A percentile compares a stretch with the other conserved stretches of the same genome.
These are phyloP conservation scores for Colletotrichum lindemuthianum DNA, from an alignment of 2,329 filamentous ascomycete genomes.

Conservation along the genomic window DNA sequence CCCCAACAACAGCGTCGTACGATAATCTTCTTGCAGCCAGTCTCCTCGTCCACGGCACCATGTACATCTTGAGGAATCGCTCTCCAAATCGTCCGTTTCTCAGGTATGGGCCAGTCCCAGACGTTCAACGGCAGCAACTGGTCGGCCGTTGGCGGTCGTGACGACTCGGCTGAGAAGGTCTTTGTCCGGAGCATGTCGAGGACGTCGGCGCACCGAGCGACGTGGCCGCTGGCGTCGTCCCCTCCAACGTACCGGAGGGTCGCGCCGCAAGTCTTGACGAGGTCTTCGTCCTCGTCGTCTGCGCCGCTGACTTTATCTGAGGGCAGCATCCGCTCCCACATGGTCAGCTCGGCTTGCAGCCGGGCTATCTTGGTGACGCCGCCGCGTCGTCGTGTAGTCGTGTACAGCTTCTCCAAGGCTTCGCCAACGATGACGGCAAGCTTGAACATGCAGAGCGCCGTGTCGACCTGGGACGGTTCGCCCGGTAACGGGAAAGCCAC, in stretches of 20 bases:
- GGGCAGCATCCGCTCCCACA: slow-evolving; percentile 38
- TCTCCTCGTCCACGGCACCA: background rate
- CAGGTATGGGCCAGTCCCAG: slow-evolving; percentile 42
- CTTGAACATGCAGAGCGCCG: slow-evolving; percentile 40
- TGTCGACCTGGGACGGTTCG: slow-evolving; percentile 40
- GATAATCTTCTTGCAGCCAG: too few species aligned
- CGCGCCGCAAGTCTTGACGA: slow-evolving; percentile 35
- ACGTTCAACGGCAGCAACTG: slow-evolving; percentile 41
- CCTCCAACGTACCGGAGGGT: slow-evolving; percentile 29
- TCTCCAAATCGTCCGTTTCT: background rate
- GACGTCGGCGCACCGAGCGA: slow-evolving; percentile 38
- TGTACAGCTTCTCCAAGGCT: slow-evolving; percentile 40
- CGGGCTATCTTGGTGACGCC: slow-evolving; percentile 39
- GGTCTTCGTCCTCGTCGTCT: slow-evolving; percentile 33
- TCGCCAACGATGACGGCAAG: slow-evolving; percentile 40
- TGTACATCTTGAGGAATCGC: too few species aligned
- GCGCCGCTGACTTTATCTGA: slow-evolving; percentile 11
- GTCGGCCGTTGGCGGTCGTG: slow-evolving; percentile 24
- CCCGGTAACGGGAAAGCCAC: slow-evolving; percentile 41
- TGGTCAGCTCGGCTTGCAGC: slow-evolving; percentile 40
- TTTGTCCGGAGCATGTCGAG: slow-evolving; percentile 37
- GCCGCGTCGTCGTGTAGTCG: slow-evolving; percentile 40
- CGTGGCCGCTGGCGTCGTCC: slow-evolving; percentile 31
- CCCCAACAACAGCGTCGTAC: background rate
- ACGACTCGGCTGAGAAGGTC: slow-evolving; percentile 35